A percentile compares a stretch with the other conserved stretches of the same genome.
Conservation (phyloP, 768 basidiomycete genomes). For the Dendrothele bispora region DNA sequence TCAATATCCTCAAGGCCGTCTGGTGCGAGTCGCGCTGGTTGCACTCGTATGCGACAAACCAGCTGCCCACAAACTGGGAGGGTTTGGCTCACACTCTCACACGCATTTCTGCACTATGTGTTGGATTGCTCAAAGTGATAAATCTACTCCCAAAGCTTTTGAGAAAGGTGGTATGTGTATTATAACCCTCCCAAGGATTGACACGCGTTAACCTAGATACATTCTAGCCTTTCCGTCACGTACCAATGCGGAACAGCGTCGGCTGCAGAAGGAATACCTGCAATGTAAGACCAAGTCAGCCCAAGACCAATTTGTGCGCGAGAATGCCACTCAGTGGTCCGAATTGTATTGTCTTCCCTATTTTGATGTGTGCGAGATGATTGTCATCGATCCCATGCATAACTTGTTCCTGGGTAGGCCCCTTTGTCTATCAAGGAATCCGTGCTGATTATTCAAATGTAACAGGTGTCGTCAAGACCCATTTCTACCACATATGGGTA, state of each 20-base stretch:
- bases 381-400: slow-evolving; percentile 26
- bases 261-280: background rate
- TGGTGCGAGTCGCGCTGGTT: too few relatives aligned
- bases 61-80: too few relatives aligned
- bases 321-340: slow-evolving; percentile 15
- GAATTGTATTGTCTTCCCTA: slow-evolving; percentile 20
- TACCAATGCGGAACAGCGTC: background rate
- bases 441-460: background rate
- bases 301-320: slow-evolving; percentile 10
- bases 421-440: background rate
- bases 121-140: background rate
- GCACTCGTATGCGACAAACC: too few relatives aligned
- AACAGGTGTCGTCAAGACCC: slow-evolving; percentile 22
- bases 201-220: background rate
- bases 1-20: slow-evolving; percentile 18
- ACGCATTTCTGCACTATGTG: too few relatives aligned
- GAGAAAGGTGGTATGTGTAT: background rate
- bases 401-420: slow-evolving; percentile 18
- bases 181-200: background rate
- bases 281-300: background rate
- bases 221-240: background rate
- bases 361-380: slow-evolving; percentile 18
- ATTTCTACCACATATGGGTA: slow-evolving; percentile 28
- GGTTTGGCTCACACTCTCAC: too few relatives aligned
- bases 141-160: too few relatives aligned